Evolutionary conservation across 2,329 filamentous ascomycete genomes (phyloP).

Genomic region (Graphiopsis chlorocephala): DNA sequence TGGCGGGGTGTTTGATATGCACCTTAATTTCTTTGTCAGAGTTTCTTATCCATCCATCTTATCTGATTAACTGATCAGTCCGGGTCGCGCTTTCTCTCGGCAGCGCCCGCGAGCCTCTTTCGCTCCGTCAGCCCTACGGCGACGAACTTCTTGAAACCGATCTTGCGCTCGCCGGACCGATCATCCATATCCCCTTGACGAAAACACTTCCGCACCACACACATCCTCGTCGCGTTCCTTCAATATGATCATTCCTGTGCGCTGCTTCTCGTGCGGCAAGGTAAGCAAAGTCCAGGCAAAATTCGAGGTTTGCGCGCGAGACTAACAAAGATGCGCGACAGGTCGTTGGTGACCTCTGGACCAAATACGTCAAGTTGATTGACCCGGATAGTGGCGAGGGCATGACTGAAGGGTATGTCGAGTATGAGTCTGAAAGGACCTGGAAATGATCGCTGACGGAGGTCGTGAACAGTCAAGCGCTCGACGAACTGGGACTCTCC

Average conservation of each 20-base stretch:
- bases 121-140: neutral
- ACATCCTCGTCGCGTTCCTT: constrained; percentile 13
- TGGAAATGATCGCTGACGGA: neutral
- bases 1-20: neutral
- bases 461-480: constrained; percentile 70
- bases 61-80: neutral
- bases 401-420: constrained; percentile 34
- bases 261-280: constrained; percentile 99
- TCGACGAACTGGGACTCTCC: constrained; percentile 90
- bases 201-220: neutral
- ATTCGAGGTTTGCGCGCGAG: neutral
- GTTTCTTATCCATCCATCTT: neutral
- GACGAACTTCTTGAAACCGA: constrained; percentile 4
- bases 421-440: neutral
- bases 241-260: constrained; percentile 97
- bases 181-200: neutral
- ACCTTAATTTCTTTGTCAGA: neutral
- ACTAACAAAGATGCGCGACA: constrained; percentile 45
- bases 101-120: neutral
- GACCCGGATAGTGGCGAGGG: constrained; percentile 75
- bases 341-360: constrained; percentile 98
- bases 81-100: neutral
- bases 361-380: constrained; percentile 86
- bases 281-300: constrained; percentile 49
- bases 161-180: constrained; percentile 1